phyloP scores from a whole-genome alignment of 108 stramenopile species.

The Skeletonema costatum region DNA sequence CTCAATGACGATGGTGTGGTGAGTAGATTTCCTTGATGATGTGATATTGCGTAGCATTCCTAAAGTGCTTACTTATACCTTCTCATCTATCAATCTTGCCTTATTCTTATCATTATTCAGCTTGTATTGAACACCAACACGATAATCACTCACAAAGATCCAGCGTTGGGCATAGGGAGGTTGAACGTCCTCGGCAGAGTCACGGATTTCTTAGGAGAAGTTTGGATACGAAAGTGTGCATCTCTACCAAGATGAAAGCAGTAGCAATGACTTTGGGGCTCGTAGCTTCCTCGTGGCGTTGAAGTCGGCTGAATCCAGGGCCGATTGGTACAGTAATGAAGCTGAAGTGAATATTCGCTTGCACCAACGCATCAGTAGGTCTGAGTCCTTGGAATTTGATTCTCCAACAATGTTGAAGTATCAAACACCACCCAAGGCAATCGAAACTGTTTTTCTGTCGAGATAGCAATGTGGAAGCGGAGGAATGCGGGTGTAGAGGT shows the following conservation, averaged over 20 bases:
- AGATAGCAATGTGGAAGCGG: background rate
- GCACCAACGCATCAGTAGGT: background rate
- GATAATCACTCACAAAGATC: background rate
- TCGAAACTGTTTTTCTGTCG: background rate
- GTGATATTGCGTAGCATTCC: background rate
- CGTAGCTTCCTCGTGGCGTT: slow-evolving; percentile 50
- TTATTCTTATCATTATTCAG: background rate
- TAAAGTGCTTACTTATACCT: background rate
- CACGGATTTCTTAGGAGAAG: slow-evolving; percentile 30
- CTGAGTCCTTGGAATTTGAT: background rate
- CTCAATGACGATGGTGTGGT: background rate
- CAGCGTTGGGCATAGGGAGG: background rate
- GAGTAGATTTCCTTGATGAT: background rate
- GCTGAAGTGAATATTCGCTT: slow-evolving; percentile 47
- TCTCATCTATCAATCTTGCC: background rate
- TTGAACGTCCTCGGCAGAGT: background rate
- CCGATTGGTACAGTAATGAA: slow-evolving; percentile 46
- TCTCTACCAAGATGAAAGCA: no score
- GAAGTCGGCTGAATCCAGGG: slow-evolving; percentile 28
- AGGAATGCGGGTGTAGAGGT: background rate
- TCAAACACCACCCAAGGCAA: background rate
- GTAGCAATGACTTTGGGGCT: slow-evolving; percentile 20
- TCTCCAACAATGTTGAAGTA: background rate
- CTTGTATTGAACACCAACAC: background rate
- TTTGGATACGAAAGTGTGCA: slow-evolving; percentile 52